Percentiles rank a stretch among this genome's conserved stretches.
Conservation (phyloP, 192 early-diverging fungal species). For the Backusella parvicylindrica region DNA sequence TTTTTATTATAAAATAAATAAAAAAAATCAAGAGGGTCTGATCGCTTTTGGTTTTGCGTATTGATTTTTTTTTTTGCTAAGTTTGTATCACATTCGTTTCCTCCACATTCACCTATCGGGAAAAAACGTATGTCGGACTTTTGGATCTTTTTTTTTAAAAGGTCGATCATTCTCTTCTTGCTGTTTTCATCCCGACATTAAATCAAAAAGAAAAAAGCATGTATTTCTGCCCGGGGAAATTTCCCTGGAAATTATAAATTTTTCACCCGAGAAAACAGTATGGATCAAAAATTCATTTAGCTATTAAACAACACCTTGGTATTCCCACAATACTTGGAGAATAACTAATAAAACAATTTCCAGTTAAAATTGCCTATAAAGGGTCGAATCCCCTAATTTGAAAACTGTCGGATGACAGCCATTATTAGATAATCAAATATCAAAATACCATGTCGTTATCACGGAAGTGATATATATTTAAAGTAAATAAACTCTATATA, state of each 20-base stretch:
- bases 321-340: neutral
- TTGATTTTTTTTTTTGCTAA: neutral
- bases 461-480: neutral
- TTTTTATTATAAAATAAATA: neutral
- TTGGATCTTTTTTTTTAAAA: neutral
- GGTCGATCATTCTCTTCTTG: neutral
- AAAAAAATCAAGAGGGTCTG: neutral
- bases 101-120: neutral
- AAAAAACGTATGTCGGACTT: neutral
- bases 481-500: neutral
- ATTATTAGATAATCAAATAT: neutral
- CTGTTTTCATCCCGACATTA: neutral
- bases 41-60: neutral
- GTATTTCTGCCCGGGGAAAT: neutral
- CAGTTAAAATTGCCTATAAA: slow-evolving; percentile 5
- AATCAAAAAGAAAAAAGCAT: too few relatives aligned
- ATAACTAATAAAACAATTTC: neutral
- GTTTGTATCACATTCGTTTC: neutral
- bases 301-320: neutral
- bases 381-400: neutral
- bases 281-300: neutral
- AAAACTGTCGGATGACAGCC: neutral
- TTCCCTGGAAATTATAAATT: neutral
- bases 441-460: neutral
- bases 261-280: neutral